Conservation (phyloP, 345 rosid species). For the Salix koriyanagi region DNA sequence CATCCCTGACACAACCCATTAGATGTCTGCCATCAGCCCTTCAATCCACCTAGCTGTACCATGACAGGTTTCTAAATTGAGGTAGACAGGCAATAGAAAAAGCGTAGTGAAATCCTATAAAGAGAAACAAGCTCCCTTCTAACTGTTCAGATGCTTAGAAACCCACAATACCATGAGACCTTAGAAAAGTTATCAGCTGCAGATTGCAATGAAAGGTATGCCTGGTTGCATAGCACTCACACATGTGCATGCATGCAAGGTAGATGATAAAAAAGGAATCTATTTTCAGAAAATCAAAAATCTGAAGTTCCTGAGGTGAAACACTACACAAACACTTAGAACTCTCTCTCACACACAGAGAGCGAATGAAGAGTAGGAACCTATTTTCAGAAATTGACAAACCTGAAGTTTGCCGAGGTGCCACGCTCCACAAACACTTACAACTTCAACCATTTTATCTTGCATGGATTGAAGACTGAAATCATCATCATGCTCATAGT, state of each 20-base stretch:
- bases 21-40: background rate
- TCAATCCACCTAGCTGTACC: background rate
- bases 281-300: background rate
- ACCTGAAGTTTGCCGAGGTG: slow-evolving; percentile 96
- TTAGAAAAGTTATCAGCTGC: background rate
- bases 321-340: background rate
- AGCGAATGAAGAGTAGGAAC: background rate
- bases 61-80: background rate
- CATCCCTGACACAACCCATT: background rate
- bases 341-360: background rate
- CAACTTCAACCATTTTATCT: slow-evolving; percentile 77
- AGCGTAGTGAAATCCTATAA: background rate
- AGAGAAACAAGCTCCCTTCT: background rate
- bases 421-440: slow-evolving; percentile 93
- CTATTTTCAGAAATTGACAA: background rate
- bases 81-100: background rate
- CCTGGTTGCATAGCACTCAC: background rate
- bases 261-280: background rate
- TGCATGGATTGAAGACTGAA: slow-evolving; percentile 89
- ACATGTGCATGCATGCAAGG: background rate
- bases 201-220: background rate
- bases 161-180: background rate
- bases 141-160: background rate
- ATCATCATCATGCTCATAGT: slow-evolving; percentile 73
- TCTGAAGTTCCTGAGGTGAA: background rate